Base-by-base conservation (phyloP, 441 rosid species). In the Hura crepitans region DNA sequence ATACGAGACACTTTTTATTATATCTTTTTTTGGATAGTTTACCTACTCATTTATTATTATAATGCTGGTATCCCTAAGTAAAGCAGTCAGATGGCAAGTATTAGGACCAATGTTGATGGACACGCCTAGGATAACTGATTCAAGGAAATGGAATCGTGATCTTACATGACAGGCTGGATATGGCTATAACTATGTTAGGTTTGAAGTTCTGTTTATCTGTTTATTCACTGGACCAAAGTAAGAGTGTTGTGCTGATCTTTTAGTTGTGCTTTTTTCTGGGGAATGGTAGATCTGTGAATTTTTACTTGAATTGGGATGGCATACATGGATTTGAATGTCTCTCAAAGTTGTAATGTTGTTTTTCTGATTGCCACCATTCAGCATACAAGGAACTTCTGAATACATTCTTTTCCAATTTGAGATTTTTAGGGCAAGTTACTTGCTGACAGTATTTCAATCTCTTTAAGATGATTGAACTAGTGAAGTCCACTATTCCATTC, bases 171-270 rank as follows among this genome's bases (percentile, higher is more conserved):
- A 30, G 23, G 25, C 6, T 49, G 7, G 17, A 5, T 66, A 0
- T 51, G 30, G 35, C 22, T 28, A 2, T 6, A 31, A 72, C 58
- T 18, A 17, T 31, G n/a, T 54, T 18, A 51, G 31, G 68, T 28
- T 59, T 50, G 30, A 49, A 65, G 31, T 60, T 70, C 31, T 51
- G 23, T 33, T 50, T 18, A 35, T 69, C 50, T 56, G 37, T 33
- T 33, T 33, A 33, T 33, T 4, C 7, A 33, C 57, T 63, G 67
- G 31, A n/a, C 18, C 37, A 31, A 28, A 50, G 20, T 30, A 39
- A 31, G 33, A 23, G n/a, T 31, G 49, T 56, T 30, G 18, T 27
- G 9, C 15, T 42, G 68, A 6, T 22, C 43, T 15, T 27, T 65
- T 33, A 14, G 25, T 49, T 8, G 9, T 30, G 15, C 46, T 45